Evolutionary conservation across 2,329 filamentous ascomycete species (phyloP).

Genomic region (Diaporthe citriasiana): DNA sequence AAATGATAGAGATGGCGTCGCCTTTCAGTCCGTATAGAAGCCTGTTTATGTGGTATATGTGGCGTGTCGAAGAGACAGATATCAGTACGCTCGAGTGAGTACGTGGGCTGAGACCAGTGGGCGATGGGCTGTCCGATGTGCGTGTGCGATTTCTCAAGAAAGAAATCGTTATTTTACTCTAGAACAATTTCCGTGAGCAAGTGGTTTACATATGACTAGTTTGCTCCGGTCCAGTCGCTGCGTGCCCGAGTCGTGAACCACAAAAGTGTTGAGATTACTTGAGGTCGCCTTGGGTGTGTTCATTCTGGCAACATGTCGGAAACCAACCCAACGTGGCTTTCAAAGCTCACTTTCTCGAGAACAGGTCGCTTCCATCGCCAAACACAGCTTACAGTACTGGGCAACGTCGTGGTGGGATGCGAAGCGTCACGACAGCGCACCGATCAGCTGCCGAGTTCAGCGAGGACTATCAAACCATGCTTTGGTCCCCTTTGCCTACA

Average conservation of each 20-base stretch:
- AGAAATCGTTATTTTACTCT: not conserved
- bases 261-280: not conserved
- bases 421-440: not conserved
- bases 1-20: slow-evolving; percentile 87
- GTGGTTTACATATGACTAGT: not conserved
- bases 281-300: not conserved
- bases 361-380: not conserved
- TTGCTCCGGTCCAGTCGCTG: not conserved
- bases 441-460: not conserved
- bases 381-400: too few relatives aligned
- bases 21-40: slow-evolving; percentile 90
- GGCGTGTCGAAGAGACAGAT: slow-evolving; percentile 86
- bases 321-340: too few relatives aligned
- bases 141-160: not conserved
- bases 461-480: not conserved
- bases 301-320: not conserved
- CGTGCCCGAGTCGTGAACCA: not conserved
- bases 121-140: not conserved
- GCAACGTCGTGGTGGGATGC: not conserved
- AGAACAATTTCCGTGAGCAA: not conserved
- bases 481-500: not conserved
- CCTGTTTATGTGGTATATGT: slow-evolving; percentile 99
- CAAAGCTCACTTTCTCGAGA: not conserved
- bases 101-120: not conserved
- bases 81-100: slow-evolving; percentile 69